Evolutionary conservation across 352 stramenopile species (phyloP), one percentile per base, ranked within the genome.

Genomic region (Pythium aphanidermatum): DNA sequence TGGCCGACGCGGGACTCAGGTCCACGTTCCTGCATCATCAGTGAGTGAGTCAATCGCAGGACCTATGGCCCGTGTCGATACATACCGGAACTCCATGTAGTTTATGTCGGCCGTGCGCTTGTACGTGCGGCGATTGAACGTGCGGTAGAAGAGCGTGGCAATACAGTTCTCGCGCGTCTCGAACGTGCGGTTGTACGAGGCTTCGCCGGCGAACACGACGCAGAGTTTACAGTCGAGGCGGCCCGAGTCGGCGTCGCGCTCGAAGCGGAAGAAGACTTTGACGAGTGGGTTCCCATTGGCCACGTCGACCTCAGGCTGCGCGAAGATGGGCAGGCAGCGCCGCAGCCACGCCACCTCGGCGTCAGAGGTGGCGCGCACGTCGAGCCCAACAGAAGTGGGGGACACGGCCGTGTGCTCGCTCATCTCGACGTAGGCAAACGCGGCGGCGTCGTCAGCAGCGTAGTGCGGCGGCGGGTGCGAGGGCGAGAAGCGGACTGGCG

Each of bases 51-150:
- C 19, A 19, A 28, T 12, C n/a, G 16, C 20, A 28, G 31, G 7
- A 24, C 24, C 5, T 14, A 28, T 28, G 13, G 10, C 20, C 25
- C 17, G 13, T 28, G 19, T 17, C 4, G 6, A 42, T 11, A 58
- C 58, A 53, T 46, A 85, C 68, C 65, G 65, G 55, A 81, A 94
- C 47, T 91, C 79, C 68, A 94, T 86, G 63, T 91, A 91, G 61
- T 94, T 90, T 60, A 94, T 94, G 58, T 94, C 82, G 14, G 82
- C 82, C 37, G 82, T 94, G 49, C 82, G 77, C 64, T 92, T 89
- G 68, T 90, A 91, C 8, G 77, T 89, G 29, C 71, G 65, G 38
- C 82, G 79, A 46, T 91, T 94, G 60, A 88, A 94, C 16, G 79
- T 87, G 55, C 82, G 77, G 51, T 92, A 92, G 31, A 76, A 71